phyloP scores from a whole-genome alignment of 805 yeast species.

The Schwanniomyces occidentalis region DNA sequence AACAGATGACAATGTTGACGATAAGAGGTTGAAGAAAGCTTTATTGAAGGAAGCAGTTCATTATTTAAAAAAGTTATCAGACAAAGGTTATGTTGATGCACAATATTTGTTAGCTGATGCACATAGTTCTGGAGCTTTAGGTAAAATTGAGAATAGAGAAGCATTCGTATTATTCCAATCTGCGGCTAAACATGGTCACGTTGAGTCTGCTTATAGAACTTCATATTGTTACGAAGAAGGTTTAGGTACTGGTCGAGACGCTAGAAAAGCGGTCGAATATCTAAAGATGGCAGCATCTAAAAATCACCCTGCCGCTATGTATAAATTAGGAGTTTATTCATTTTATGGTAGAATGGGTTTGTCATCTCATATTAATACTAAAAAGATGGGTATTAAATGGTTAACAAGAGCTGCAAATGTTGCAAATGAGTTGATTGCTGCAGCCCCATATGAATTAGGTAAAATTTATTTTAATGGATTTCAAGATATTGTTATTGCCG shows the following conservation, averaged over 20 bases:
- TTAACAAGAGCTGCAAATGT: constrained; percentile 79
- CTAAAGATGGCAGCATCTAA: constrained; percentile 84
- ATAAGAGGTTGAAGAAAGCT: constrained; percentile 44
- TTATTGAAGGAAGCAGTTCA: constrained; percentile 75
- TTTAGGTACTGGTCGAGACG: constrained; percentile 85
- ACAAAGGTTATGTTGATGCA: constrained; percentile 83
- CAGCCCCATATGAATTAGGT: constrained; percentile 94
- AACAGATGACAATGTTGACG: constrained; percentile 17
- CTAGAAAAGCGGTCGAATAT: constrained; percentile 81
- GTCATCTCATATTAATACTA: constrained; percentile 61
- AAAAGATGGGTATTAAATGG: constrained; percentile 92
- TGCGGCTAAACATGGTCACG: constrained; percentile 93
- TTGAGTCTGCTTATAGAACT: constrained; percentile 88
- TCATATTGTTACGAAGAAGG: constrained; percentile 94
- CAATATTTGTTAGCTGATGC: constrained; percentile 93
- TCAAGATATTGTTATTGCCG: constrained; percentile 82
- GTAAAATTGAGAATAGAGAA: constrained; percentile 74
- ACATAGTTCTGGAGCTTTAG: constrained; percentile 79
- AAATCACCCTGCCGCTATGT: constrained; percentile 97
- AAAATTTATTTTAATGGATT: constrained; percentile 83
- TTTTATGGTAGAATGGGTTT: constrained; percentile 86
- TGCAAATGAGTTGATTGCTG: constrained; percentile 81
- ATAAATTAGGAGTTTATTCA: constrained; percentile 83
- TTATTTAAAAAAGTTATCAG: constrained; percentile 69
- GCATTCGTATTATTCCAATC: constrained; percentile 76